Evolutionary conservation across 2,329 filamentous ascomycete species (phyloP), one percentile per base, ranked within the genome.

Genomic region (Nemania diffusa): DNA sequence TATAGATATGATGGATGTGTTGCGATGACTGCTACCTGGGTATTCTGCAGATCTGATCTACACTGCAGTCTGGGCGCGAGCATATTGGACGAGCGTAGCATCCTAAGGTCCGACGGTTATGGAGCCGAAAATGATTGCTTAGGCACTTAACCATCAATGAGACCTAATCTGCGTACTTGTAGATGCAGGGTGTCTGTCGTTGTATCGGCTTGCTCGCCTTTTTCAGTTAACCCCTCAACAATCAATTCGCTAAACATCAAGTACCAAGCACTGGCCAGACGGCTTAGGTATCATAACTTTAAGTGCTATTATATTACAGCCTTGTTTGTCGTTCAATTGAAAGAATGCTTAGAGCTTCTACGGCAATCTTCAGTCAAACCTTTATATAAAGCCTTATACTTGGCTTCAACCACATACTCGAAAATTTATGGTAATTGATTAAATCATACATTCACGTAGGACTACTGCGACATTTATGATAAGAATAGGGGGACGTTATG

Each of bases 31-130:
- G 64, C 55, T 22, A 27, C 11, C 20, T n/a, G 34, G 22, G 32
- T 46, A 20, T 32, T 15, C 24, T 37, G 48, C 20, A 37, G 51
- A 64, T 61, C 65, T 42, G 61, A 61, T 61, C 56, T 57, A 57
- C 51, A 13, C 6, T 4, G 34, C 27, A 37, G 17, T n/a, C 20
- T 26, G 13, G 51, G 61, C 32, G 5, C 17, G 9, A 40, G 27
- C 22, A 34, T 62, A 24, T 20, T 40, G 50, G 29, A 15, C 32
- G 5, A 11, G 5, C 37, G 5, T 32, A 5, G 29, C 17, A 44
- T 17, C 8, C n/a, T 20, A 9, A 44, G 29, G 29, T 20, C 42
- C 22, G 29, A n/a, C 27, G 17, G 34, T 13, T 17, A 17, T 17
- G 11, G 29, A 26, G 20, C 20, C 26, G 29, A 60, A 50, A 15